A percentile compares a stretch with the other conserved stretches of the same genome.
These are phyloP conservation scores for Aspergillus thermomutatus DNA, from an alignment of 2,329 filamentous ascomycete genomes.

Conservation along the genomic window DNA sequence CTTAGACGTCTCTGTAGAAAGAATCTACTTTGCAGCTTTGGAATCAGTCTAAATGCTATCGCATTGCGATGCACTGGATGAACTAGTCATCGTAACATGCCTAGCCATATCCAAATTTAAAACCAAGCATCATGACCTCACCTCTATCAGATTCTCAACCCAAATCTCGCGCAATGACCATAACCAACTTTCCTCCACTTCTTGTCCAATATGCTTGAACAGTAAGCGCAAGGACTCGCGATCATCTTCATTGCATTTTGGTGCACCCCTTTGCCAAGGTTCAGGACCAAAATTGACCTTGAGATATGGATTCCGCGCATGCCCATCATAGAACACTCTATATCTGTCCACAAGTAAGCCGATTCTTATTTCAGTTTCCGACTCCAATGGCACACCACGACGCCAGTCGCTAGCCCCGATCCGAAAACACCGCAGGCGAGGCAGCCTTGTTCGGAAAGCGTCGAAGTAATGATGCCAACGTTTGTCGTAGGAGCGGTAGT, in stretches of 20 bases:
- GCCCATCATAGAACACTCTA: slow-evolving; percentile 18
- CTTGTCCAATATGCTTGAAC: neutral
- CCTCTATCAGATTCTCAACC: neutral
- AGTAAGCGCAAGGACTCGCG: neutral
- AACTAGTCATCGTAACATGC: too few relatives aligned
- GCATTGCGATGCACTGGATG: too few relatives aligned
- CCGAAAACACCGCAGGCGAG: slow-evolving; percentile 14
- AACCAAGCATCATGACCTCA: neutral
- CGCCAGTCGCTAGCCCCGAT: slow-evolving; percentile 6
- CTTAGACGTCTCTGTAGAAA: too few relatives aligned
- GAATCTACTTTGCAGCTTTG: too few relatives aligned
- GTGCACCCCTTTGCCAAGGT: neutral
- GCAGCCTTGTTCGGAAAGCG: slow-evolving; percentile 12
- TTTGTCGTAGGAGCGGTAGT: slow-evolving; percentile 6
- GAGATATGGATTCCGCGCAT: slow-evolving; percentile 17
- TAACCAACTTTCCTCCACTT: neutral
- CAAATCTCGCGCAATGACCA: neutral
- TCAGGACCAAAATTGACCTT: slow-evolving; percentile 2
- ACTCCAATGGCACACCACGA: slow-evolving; percentile 16
- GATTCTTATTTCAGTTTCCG: slow-evolving; percentile 13
- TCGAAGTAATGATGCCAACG: slow-evolving; percentile 22
- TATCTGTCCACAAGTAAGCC: slow-evolving; percentile 14
- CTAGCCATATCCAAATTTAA: too few relatives aligned
- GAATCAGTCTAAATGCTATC: too few relatives aligned
- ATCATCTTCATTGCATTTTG: neutral